Conservation (phyloP, 495 filamentous ascomycete genomes). For the Cercophora samala region DNA sequence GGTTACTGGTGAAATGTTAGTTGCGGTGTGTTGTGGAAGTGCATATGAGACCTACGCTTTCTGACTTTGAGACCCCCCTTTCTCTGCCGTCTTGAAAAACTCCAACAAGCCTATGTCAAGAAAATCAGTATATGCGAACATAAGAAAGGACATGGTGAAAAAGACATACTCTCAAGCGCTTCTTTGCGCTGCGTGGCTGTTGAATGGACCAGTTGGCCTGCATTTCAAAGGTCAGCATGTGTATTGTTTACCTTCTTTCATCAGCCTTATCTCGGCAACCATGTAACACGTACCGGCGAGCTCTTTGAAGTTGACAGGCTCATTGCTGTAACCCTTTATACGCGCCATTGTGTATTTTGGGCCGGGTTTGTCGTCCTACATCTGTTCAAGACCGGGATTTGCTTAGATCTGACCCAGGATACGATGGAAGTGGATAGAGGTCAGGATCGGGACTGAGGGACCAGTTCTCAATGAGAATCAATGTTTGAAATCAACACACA, state of each 20-base stretch:
- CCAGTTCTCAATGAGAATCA: not conserved
- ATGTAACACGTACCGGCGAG: slow-evolving; percentile 24
- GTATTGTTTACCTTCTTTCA: slow-evolving; percentile 3
- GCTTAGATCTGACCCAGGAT: not conserved
- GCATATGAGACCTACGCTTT: not conserved
- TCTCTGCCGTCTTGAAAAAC: slow-evolving; percentile 26
- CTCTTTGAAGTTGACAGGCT: slow-evolving; percentile 26
- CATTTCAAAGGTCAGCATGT: slow-evolving; percentile 9
- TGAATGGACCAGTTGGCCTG: slow-evolving; percentile 15
- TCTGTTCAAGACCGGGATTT: not conserved
- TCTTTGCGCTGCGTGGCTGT: slow-evolving; percentile 26
- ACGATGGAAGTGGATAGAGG: not conserved
- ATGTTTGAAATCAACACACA: not conserved
- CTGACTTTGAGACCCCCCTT: slow-evolving; percentile 24
- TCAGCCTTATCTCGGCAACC: not conserved
- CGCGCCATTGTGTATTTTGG: slow-evolving; percentile 22
- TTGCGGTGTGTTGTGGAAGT: not conserved
- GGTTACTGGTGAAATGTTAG: slow-evolving; percentile 6
- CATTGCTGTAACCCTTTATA: slow-evolving; percentile 9
- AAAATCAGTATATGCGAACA: slow-evolving; percentile 16
- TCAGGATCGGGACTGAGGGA: not conserved
- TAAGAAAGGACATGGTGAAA: slow-evolving; percentile 39
- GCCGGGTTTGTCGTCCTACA: not conserved
- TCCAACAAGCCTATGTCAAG: slow-evolving; percentile 43
- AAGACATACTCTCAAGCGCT: slow-evolving; percentile 36